Evolutionary conservation across 768 basidiomycete species (phyloP).

Genomic region (Plicaturopsis crispa): DNA sequence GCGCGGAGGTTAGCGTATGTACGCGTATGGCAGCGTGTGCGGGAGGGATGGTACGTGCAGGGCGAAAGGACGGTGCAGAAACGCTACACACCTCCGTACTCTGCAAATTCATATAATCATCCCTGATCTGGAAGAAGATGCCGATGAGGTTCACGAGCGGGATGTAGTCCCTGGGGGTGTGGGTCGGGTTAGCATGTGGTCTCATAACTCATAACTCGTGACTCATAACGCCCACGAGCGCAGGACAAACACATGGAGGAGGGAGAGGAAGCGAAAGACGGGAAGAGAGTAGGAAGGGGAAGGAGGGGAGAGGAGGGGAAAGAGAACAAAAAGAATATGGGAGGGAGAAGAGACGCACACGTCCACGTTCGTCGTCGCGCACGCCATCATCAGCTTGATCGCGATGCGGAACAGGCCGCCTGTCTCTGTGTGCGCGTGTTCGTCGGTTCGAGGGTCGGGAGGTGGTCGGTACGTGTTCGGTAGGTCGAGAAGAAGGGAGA

Average conservation of each 20-base stretch:
- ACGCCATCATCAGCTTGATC: constrained; percentile 96
- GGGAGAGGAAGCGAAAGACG: background rate
- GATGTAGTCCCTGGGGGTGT: constrained; percentile 48
- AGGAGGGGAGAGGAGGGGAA: too few relatives aligned
- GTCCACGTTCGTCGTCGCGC: constrained; percentile 53
- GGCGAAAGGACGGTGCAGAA: background rate
- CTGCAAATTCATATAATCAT: constrained; percentile 33
- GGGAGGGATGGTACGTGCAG: background rate
- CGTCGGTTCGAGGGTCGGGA: too few relatives aligned
- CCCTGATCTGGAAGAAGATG: constrained; percentile 52
- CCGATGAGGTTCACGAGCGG: constrained; percentile 51
- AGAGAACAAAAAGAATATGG: too few relatives aligned
- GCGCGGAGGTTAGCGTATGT: too few relatives aligned
- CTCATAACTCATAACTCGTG: too few relatives aligned
- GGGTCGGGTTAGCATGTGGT: too few relatives aligned
- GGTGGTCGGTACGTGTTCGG: too few relatives aligned
- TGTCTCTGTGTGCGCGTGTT: constrained; percentile 56
- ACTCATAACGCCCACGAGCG: too few relatives aligned
- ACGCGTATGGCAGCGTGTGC: background rate
- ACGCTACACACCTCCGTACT: background rate
- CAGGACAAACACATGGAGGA: background rate
- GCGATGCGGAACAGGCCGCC: constrained; percentile 90
- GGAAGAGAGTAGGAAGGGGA: too few relatives aligned
- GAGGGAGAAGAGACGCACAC: constrained; percentile 11
- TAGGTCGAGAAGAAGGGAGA: too few relatives aligned